Conservation (phyloP, 192 early-diverging fungal genomes). For the Coemansia sp. region DNA sequence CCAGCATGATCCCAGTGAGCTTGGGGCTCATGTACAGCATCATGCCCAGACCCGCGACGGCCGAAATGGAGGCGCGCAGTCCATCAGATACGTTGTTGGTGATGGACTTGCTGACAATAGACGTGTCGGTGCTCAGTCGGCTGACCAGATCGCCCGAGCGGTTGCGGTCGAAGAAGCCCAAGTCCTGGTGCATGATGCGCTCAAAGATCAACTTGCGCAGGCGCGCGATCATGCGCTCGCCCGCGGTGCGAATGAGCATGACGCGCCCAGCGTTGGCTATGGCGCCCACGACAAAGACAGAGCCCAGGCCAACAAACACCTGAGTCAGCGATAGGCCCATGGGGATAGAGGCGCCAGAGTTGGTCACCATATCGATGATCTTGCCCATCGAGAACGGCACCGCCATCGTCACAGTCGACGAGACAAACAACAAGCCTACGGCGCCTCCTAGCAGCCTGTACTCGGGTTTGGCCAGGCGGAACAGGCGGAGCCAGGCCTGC, state of each 20-base stretch:
- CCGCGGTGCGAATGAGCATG: conserved; percentile 61
- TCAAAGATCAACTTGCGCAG: conserved; percentile 57
- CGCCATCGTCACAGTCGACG: conserved; percentile 66
- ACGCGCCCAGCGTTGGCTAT: conserved; percentile 62
- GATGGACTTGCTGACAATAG: conserved; percentile 73
- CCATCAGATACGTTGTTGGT: conserved; percentile 79
- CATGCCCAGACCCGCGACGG: conserved; percentile 64
- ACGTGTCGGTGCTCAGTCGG: conserved; percentile 76
- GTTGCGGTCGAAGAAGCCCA: conserved; percentile 66
- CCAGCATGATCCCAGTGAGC: conserved; percentile 71
- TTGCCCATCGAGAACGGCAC: conserved; percentile 71
- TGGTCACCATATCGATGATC: conserved; percentile 69
- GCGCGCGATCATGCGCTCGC: conserved; percentile 63
- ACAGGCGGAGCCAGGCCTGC: conserved; percentile 49
- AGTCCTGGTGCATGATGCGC: conserved; percentile 63
- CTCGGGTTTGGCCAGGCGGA: conserved; percentile 53
- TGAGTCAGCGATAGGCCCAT: conserved; percentile 60
- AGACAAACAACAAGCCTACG: conserved; percentile 62
- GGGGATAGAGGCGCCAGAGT: conserved; percentile 37
- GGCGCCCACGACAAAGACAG: conserved; percentile 60
- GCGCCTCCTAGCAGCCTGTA: conserved; percentile 54
- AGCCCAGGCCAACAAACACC: conserved; percentile 56
- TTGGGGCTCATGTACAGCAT: conserved; percentile 71
- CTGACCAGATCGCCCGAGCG: conserved; percentile 77
- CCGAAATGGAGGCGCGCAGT: conserved; percentile 62